Base-by-base conservation (phyloP, 768 basidiomycete species). In the Lactarius quietus region DNA sequence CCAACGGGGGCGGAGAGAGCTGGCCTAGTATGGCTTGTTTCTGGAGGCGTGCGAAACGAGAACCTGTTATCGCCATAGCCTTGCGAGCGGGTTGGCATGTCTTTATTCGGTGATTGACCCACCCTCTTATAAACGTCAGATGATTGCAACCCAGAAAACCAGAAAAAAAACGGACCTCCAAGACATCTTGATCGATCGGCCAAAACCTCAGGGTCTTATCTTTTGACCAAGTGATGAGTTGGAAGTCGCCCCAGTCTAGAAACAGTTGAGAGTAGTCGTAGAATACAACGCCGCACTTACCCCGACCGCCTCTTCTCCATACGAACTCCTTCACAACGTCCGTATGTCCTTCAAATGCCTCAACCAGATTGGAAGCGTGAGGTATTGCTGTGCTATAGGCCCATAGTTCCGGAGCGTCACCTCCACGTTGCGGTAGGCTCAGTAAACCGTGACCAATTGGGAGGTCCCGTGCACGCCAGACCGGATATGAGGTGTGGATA, bases 241-340 rank as follows among this genome's bases (percentile, higher is more conserved):
- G 86, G 72, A 86, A 88, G 45, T 85, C 82, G 48, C 80, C 71
- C 43, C 73, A 74, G 36, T 78, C 78, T 78, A 62, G 23, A 33
- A 26, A 60, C 20, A 17, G 31, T 31, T 39, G 23, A 39, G 67
- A 54, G 45, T 26, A 20, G 55, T 52, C 7, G 12, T 18, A 12
- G 36, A 35, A 20, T 28, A 52, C 29, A 48, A 23, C 20, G 29
- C 17, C 12, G 36, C 61, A 73, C 76, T 26, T 23, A 86, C 88
- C 86, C 67, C 77, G 70, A 6, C 81, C 82, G 3, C 88, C 83
- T 71, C 82, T 85, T 65, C 97, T 80, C 97, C 97, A 99, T 1
- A 99, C 95, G 73, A 96, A 99, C 76, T 99, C 96, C 72, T 96
- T 97, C 23, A 98, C 96, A 2, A 95, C 93, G 68, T 96, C 94